phyloP scores from a whole-genome alignment of 1,284 basidiomycete genomes.

The Mycosarcoma mackinlayi region DNA sequence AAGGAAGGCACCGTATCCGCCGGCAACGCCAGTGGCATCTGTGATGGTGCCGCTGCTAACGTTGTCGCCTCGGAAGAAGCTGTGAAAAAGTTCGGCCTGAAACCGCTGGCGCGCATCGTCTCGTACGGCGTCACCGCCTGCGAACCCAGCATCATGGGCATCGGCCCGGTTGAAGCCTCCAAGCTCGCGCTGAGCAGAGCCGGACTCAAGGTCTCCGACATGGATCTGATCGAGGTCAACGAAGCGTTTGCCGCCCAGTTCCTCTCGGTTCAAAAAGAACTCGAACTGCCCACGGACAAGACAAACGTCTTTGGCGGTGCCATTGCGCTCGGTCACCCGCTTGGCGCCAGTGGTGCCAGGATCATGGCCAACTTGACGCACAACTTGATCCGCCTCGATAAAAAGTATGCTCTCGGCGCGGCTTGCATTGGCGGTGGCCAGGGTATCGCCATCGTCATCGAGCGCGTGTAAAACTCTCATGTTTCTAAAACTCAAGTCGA shows the following conservation, averaged over 20 bases:
- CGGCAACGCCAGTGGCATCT: slow-evolving; percentile 94
- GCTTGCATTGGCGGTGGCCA: slow-evolving; percentile 73
- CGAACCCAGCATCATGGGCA: slow-evolving; percentile 73
- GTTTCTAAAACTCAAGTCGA: too few relatives aligned
- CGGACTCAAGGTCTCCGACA: slow-evolving; percentile 69
- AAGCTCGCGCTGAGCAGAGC: slow-evolving; percentile 68
- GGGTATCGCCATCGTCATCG: slow-evolving; percentile 70
- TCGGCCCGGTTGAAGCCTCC: slow-evolving; percentile 72
- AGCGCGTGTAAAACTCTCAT: slow-evolving; percentile 55
- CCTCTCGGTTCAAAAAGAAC: slow-evolving; percentile 87
- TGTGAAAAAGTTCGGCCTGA: slow-evolving; percentile 83
- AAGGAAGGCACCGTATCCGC: slow-evolving; percentile 89
- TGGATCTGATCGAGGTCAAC: slow-evolving; percentile 73
- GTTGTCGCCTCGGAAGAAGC: slow-evolving; percentile 92
- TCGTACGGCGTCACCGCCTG: slow-evolving; percentile 73
- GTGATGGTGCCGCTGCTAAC: slow-evolving; percentile 96
- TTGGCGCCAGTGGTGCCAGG: slow-evolving; percentile 72
- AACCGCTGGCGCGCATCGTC: slow-evolving; percentile 88
- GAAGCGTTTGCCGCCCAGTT: slow-evolving; percentile 95
- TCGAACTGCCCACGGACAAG: slow-evolving; percentile 75
- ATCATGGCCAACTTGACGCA: slow-evolving; percentile 72
- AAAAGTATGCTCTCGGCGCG: slow-evolving; percentile 72
- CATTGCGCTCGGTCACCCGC: slow-evolving; percentile 73
- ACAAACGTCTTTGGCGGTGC: slow-evolving; percentile 72
- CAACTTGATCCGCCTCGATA: slow-evolving; percentile 72